A percentile compares a stretch with the other conserved stretches of the same genome.
Conservation (phyloP, 345 rosid genomes). For the Salix arbutifolia region DNA sequence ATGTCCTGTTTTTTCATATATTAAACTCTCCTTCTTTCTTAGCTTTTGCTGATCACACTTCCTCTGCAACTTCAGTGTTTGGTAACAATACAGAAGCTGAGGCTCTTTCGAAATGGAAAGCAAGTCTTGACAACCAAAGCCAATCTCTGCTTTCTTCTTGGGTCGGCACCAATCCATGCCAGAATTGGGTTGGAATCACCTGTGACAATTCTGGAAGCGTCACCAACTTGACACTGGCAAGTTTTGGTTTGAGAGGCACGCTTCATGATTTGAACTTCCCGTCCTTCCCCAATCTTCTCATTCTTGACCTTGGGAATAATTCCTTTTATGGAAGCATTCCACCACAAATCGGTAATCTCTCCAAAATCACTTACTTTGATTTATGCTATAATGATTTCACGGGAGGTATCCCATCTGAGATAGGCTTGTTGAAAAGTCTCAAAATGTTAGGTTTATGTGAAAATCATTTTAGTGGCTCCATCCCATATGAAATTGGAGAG, state of each 20-base stretch:
- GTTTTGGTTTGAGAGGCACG: background rate
- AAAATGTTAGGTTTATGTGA: fast-evolving
- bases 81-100: no score
- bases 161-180: background rate
- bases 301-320: background rate
- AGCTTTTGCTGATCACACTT: no score
- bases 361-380: background rate
- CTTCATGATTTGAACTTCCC: background rate
- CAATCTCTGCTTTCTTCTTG: background rate
- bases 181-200: background rate
- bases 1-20: no score
- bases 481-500: background rate
- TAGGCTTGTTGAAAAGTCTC: background rate
- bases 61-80: no score
- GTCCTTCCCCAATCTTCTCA: background rate
- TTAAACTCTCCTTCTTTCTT: no score
- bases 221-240: background rate
- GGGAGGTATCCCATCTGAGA: background rate
- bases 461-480: background rate
- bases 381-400: background rate
- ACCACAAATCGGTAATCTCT: background rate
- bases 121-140: no score
- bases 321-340: conserved; percentile 9
- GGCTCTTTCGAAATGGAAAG: no score
- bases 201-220: background rate